Evolutionary conservation across 495 filamentous ascomycete species (phyloP).

Genomic region (Cladorrhinum samala): DNA sequence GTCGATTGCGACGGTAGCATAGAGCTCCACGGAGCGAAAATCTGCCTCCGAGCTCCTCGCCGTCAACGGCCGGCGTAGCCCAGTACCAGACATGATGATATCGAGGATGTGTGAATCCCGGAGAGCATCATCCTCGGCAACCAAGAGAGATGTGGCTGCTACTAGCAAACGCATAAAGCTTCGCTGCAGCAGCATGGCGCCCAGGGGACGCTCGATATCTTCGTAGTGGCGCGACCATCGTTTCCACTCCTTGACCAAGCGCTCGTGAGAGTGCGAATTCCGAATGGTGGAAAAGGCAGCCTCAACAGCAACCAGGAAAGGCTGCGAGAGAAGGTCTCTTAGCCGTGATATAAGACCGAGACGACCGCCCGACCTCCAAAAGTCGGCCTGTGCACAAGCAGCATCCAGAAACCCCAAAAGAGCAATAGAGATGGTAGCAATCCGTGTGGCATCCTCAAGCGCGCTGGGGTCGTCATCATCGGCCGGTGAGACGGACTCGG

Average conservation of each 20-base stretch:
- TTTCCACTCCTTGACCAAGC: constrained; percentile 66
- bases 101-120: constrained; percentile 64
- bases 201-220: constrained; percentile 67
- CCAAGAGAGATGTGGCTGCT: constrained; percentile 65
- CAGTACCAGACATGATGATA: constrained; percentile 56
- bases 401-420: constrained; percentile 84
- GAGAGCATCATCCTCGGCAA: constrained; percentile 54
- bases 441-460: constrained; percentile 56
- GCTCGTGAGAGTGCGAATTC: constrained; percentile 46
- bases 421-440: constrained; percentile 70
- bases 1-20: constrained; percentile 69
- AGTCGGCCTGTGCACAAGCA: constrained; percentile 63
- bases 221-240: constrained; percentile 77
- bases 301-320: constrained; percentile 77
- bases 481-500: constrained; percentile 36
- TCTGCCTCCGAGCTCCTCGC: constrained; percentile 38
- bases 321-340: constrained; percentile 67
- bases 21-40: constrained; percentile 56
- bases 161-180: constrained; percentile 80
- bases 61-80: constrained; percentile 31
- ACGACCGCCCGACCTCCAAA: constrained; percentile 70
- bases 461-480: constrained; percentile 46
- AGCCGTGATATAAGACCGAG: constrained; percentile 62
- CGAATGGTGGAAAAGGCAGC: constrained; percentile 82
- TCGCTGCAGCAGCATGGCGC: constrained; percentile 85